A percentile compares a stretch with the other conserved stretches of the same genome.
phyloP scores from a whole-genome alignment of 176 grass and related monocot genomes.

The Phoenix dactylifera region DNA sequence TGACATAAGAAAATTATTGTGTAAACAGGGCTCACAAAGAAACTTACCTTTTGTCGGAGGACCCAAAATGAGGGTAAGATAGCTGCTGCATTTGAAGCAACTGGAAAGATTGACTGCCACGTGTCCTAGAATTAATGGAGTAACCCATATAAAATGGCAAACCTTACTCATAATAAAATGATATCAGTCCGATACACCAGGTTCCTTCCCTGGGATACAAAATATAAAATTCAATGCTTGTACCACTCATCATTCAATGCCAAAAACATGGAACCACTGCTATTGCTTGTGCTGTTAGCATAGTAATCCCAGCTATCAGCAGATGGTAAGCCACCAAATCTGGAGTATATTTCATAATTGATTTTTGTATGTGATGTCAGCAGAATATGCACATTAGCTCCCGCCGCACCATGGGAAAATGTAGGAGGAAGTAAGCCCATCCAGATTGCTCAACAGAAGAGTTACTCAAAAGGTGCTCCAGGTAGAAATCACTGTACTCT shows the following conservation, averaged over 20 bases:
- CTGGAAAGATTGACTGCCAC: conserved; percentile 84
- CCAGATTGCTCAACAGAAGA: conserved; percentile 44
- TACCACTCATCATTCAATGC: conserved; percentile 41
- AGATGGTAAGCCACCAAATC: conserved; percentile 73
- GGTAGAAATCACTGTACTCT: conserved; percentile 39
- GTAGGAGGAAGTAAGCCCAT: conserved; percentile 86
- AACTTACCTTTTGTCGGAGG: conserved; percentile 67
- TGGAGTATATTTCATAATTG: conserved; percentile 66
- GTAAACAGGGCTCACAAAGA: conserved; percentile 6
- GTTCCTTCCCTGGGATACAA: conserved; percentile 93
- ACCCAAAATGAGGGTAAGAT: conserved; percentile 88
- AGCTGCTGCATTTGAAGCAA: conserved; percentile 88
- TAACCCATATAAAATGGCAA: not conserved
- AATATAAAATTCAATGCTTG: conserved; percentile 76
- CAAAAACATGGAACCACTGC: conserved; percentile 46
- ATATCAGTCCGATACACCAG: conserved; percentile 60
- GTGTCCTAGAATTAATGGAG: conserved; percentile 52
- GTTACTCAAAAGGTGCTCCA: conserved; percentile 72
- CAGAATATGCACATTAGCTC: conserved; percentile 58
- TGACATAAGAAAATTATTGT: not conserved
- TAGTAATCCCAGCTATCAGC: conserved; percentile 78
- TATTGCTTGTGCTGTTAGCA: conserved; percentile 49
- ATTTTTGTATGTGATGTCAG: conserved; percentile 64
- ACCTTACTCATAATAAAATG: not conserved
- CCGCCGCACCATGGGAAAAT: conserved; percentile 82